These are phyloP conservation scores for Sugiyamaella castrensis DNA, from an alignment of 1,139 yeast genomes.

Conservation along the genomic window DNA sequence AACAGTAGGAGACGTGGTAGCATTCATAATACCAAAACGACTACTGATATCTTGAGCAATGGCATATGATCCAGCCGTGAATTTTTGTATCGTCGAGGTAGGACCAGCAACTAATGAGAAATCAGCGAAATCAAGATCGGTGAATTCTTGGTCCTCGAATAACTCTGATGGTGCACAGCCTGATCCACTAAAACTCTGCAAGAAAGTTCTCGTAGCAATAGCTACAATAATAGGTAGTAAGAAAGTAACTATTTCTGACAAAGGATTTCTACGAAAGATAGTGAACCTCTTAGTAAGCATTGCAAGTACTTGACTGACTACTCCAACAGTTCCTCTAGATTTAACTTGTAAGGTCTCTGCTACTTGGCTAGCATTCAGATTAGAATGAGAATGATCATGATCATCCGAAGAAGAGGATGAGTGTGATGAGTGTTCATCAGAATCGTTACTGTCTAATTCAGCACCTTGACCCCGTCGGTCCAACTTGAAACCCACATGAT, in stretches of 20 bases:
- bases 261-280: slow-evolving; percentile 32
- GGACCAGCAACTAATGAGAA: slow-evolving; percentile 23
- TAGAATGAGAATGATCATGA: neutral
- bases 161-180: slow-evolving; percentile 26
- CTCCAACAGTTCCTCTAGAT: slow-evolving; percentile 23
- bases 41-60: slow-evolving; percentile 23
- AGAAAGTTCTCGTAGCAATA: slow-evolving; percentile 31
- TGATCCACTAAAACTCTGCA: slow-evolving; percentile 27
- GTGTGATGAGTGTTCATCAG: slow-evolving; percentile 17
- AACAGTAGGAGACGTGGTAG: slow-evolving; percentile 13
- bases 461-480: slow-evolving; percentile 18
- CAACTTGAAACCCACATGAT: slow-evolving; percentile 29
- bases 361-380: slow-evolving; percentile 11
- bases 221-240: slow-evolving; percentile 36
- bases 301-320: slow-evolving; percentile 30
- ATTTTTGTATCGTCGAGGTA: slow-evolving; percentile 4
- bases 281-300: slow-evolving; percentile 35
- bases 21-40: slow-evolving; percentile 10
- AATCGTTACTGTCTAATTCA: slow-evolving; percentile 5
- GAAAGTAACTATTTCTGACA: slow-evolving; percentile 32
- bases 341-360: slow-evolving; percentile 20
- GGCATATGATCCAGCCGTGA: slow-evolving; percentile 21
- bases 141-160: slow-evolving; percentile 24
- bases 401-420: neutral
- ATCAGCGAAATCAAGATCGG: slow-evolving; percentile 18